Percentiles rank a stretch among this genome's conserved stretches.
Evolutionary conservation across 176 grass and related monocot genomes (phyloP).

Genomic region (Tillandsia fasciculata): DNA sequence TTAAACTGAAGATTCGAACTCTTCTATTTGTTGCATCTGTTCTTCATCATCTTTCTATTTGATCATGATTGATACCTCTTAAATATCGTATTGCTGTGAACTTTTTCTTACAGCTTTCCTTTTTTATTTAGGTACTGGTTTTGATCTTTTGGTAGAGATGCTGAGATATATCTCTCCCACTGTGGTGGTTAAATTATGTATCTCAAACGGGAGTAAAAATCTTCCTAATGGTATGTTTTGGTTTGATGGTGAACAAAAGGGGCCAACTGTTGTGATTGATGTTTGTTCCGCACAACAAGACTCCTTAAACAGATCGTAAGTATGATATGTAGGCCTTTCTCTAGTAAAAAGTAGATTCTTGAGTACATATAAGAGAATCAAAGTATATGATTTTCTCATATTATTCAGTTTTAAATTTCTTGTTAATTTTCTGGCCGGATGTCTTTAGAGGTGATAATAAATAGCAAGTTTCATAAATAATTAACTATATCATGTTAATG

Average conservation of each 20-base stretch:
- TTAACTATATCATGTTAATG: too few relatives aligned
- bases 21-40: conserved; percentile 12
- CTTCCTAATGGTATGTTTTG: conserved; percentile 81
- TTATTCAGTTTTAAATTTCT: neutral
- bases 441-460: neutral
- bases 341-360: conserved; percentile 6
- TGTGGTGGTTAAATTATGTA: conserved; percentile 63
- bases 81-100: neutral
- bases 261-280: conserved; percentile 33
- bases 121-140: conserved; percentile 68
- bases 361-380: neutral
- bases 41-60: conserved; percentile 10
- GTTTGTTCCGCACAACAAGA: conserved; percentile 44
- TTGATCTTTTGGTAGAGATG: conserved; percentile 87
- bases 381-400: neutral
- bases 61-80: neutral
- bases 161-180: conserved; percentile 73
- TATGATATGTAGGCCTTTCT: neutral
- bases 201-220: conserved; percentile 58
- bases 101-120: neutral
- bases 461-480: neutral
- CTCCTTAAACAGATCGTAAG: conserved; percentile 55
- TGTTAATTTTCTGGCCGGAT: conserved; percentile 2
- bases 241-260: conserved; percentile 34
- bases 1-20: conserved; percentile 11